A percentile compares a stretch with the other conserved stretches of the same genome.
Conservation (phyloP, 208 protist genomes). For the Naegleria fowleri region DNA sequence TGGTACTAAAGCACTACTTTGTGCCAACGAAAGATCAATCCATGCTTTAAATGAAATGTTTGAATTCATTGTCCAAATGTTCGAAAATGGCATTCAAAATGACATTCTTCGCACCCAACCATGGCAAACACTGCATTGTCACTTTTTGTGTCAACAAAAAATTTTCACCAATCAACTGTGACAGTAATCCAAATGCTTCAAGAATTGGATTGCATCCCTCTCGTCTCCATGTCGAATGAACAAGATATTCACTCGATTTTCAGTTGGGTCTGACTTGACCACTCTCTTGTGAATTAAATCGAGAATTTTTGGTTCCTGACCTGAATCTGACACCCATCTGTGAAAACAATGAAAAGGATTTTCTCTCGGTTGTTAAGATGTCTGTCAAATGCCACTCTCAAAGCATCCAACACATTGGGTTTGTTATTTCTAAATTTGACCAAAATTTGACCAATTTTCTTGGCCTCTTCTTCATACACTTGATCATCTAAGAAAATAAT, state of each 20-base stretch:
- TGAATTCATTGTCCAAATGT: not conserved
- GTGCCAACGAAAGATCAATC: too few species aligned
- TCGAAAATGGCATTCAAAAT: not conserved
- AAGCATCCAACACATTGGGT: not conserved
- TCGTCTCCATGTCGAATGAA: not conserved
- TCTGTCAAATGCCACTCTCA: not conserved
- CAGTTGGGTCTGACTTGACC: not conserved
- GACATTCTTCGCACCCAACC: not conserved
- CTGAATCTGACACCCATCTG: not conserved
- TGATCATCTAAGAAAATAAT: not conserved
- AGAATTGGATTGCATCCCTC: not conserved
- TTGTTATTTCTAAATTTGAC: not conserved
- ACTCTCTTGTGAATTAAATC: not conserved
- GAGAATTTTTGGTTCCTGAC: not conserved
- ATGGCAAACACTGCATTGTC: not conserved
- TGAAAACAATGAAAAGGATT: not conserved
- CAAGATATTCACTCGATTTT: not conserved
- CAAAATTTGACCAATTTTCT: not conserved
- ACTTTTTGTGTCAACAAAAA: not conserved
- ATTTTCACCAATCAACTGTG: not conserved
- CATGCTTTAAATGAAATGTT: not conserved
- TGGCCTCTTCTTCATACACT: not conserved
- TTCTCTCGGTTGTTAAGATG: not conserved
- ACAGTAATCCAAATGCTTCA: not conserved
- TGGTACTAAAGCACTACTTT: too few species aligned